Conservation (phyloP, 495 filamentous ascomycete species). For the Lichina pygmaea region DNA sequence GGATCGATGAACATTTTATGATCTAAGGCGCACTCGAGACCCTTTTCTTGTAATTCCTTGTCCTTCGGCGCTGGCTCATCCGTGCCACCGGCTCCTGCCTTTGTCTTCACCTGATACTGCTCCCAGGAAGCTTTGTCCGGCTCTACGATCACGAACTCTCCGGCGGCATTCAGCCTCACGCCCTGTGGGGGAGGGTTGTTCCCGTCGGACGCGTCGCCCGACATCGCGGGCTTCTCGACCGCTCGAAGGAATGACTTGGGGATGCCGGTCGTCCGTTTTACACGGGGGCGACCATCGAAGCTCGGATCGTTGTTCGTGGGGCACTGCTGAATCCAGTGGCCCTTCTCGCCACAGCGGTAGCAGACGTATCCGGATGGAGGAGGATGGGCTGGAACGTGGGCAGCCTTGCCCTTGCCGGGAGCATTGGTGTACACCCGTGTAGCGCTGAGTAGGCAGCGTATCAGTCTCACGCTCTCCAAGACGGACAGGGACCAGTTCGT, state of each 20-base stretch:
- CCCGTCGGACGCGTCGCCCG: constrained; percentile 44
- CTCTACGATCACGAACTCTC: constrained; percentile 84
- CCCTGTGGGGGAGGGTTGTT: constrained; percentile 53
- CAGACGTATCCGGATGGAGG: constrained; percentile 86
- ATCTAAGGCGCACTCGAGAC: constrained; percentile 82
- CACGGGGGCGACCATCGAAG: constrained; percentile 67
- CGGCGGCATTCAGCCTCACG: constrained; percentile 92
- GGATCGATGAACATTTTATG: constrained; percentile 91
- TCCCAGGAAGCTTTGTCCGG: constrained; percentile 91
- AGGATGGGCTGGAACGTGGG: constrained; percentile 66
- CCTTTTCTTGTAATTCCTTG: constrained; percentile 57
- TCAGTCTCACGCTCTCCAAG: not conserved
- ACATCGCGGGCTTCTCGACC: constrained; percentile 66
- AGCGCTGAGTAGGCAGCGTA: constrained; percentile 18
- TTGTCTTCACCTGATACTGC: constrained; percentile 75
- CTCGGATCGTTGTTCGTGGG: constrained; percentile 94
- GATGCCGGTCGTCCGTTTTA: constrained; percentile 90
- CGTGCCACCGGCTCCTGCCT: constrained; percentile 54
- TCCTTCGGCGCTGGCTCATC: constrained; percentile 44
- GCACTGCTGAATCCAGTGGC: constrained; percentile 93
- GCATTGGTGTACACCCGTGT: constrained; percentile 31
- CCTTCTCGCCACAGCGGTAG: constrained; percentile 94
- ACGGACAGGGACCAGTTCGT: not conserved
- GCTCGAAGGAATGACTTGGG: constrained; percentile 79
- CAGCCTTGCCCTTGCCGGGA: constrained; percentile 29